Evolutionary conservation across 768 basidiomycete species (phyloP).

Genomic region (Hypholoma fasciculare): DNA sequence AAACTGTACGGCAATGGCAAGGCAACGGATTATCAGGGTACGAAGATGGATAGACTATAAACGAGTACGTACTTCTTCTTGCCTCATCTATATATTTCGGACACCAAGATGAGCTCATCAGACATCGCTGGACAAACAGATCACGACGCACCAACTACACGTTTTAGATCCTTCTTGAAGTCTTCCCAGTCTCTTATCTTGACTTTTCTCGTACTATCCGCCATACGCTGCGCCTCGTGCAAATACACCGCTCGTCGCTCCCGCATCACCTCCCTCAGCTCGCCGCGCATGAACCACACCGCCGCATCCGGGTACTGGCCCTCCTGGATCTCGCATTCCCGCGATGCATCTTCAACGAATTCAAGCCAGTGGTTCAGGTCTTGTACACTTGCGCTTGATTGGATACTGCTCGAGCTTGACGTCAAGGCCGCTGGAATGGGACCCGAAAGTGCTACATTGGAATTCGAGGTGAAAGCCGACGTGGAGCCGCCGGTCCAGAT

Average conservation of each 20-base stretch:
- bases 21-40: background rate
- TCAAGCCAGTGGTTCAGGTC: conserved; percentile 23
- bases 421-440: no score
- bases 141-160: conserved; percentile 22
- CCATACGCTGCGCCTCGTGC: conserved; percentile 11
- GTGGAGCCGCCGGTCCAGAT: background rate
- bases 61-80: conserved; percentile 1
- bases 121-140: background rate
- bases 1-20: background rate
- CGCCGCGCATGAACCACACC: conserved; percentile 27
- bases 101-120: background rate
- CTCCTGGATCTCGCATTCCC: conserved; percentile 16
- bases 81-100: conserved; percentile 4
- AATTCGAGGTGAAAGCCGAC: background rate
- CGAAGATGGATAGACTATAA: background rate
- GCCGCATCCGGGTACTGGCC: conserved; percentile 25
- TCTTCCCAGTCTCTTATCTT: conserved; percentile 24
- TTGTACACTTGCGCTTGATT: conserved; percentile 6
- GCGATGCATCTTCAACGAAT: conserved; percentile 19
- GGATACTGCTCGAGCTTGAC: background rate
- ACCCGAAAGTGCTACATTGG: background rate
- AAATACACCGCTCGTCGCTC: conserved; percentile 20
- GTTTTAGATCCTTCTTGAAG: conserved; percentile 24
- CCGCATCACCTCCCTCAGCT: conserved; percentile 24
- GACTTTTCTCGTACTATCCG: conserved; percentile 6